Conservation (phyloP, 805 yeast species). For the Sungouiozyma ichnusensis region DNA sequence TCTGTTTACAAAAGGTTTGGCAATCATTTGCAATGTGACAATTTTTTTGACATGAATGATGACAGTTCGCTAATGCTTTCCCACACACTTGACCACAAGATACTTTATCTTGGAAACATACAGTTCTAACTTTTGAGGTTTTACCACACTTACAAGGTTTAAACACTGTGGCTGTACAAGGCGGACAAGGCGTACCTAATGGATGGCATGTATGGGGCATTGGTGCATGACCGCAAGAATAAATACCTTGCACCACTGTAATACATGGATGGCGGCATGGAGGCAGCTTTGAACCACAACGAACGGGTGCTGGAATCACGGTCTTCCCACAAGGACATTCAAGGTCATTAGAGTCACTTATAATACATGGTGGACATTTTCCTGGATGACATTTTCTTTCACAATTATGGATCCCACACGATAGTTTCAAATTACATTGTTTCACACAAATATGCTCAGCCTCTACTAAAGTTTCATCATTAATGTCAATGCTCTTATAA, state of each 20-base stretch:
- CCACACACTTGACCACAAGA: constrained; percentile 65
- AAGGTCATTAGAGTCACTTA: constrained; percentile 68
- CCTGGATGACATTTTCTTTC: constrained; percentile 69
- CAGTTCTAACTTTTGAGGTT: constrained; percentile 39
- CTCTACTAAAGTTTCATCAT: constrained; percentile 54
- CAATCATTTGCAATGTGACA: constrained; percentile 57
- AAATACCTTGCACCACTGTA: constrained; percentile 30
- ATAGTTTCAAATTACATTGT: constrained; percentile 48
- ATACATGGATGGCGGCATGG: constrained; percentile 58
- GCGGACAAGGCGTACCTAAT: constrained; percentile 57
- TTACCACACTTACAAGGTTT: constrained; percentile 57
- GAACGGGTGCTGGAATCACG: constrained; percentile 66
- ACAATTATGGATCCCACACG: constrained; percentile 65
- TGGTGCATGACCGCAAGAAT: constrained; percentile 59
- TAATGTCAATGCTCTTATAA: constrained; percentile 26
- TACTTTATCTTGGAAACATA: constrained; percentile 57
- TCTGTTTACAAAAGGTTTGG: constrained; percentile 43
- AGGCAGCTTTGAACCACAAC: constrained; percentile 68
- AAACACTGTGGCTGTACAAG: constrained; percentile 54
- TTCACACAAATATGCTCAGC: constrained; percentile 64
- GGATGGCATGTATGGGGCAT: constrained; percentile 70
- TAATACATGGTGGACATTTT: constrained; percentile 69
- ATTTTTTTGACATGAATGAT: constrained; percentile 40
- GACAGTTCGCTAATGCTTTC: constrained; percentile 36
- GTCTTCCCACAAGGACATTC: constrained; percentile 77